A percentile compares a stretch with the other conserved stretches of the same genome.
Evolutionary conservation across 805 yeast genomes (phyloP).

Genomic region (Komagataella kurtzmanii): DNA sequence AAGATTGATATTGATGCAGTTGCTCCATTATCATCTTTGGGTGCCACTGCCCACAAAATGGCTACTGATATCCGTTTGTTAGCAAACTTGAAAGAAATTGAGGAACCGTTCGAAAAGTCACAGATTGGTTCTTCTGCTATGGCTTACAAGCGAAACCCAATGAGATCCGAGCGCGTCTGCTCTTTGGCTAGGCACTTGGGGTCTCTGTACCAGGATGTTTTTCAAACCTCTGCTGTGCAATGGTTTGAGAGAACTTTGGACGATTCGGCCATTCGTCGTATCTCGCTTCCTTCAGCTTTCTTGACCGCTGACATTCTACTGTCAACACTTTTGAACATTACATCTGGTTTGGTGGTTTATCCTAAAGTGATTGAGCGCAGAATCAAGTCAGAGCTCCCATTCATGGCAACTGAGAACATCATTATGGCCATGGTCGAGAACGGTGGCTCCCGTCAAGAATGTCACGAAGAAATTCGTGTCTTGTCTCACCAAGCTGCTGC

Average conservation of each 20-base stretch:
- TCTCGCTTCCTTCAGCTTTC: constrained; percentile 92
- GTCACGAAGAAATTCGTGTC: constrained; percentile 95
- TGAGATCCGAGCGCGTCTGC: constrained; percentile 98
- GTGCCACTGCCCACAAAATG: constrained; percentile 93
- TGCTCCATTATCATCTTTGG: constrained; percentile 86
- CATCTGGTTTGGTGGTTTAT: constrained; percentile 92
- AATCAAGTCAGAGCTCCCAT: constrained; percentile 87
- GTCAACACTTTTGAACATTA: constrained; percentile 80
- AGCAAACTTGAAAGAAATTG: constrained; percentile 94
- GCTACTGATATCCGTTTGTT: constrained; percentile 93
- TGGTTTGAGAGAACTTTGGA: constrained; percentile 99
- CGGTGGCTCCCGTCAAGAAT: constrained; percentile 96
- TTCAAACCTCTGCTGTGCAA: constrained; percentile 94
- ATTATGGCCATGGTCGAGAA: constrained; percentile 99
- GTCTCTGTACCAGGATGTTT: constrained; percentile 81
- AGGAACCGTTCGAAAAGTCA: constrained; percentile 97
- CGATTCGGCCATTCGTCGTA: constrained; percentile 96
- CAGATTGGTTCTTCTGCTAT: constrained; percentile 97
- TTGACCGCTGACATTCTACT: constrained; percentile 89
- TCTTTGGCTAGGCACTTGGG: constrained; percentile 96
- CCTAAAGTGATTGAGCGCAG: constrained; percentile 98
- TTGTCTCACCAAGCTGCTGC: constrained; percentile 95
- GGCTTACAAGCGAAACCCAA: constrained; percentile 99
- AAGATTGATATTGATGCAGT: constrained; percentile 93
- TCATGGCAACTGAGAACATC: constrained; percentile 98